A percentile compares a stretch with the other conserved stretches of the same genome.
These are phyloP conservation scores for Diaporthe eres DNA, from an alignment of 2,329 filamentous ascomycete genomes.

Conservation along the genomic window DNA sequence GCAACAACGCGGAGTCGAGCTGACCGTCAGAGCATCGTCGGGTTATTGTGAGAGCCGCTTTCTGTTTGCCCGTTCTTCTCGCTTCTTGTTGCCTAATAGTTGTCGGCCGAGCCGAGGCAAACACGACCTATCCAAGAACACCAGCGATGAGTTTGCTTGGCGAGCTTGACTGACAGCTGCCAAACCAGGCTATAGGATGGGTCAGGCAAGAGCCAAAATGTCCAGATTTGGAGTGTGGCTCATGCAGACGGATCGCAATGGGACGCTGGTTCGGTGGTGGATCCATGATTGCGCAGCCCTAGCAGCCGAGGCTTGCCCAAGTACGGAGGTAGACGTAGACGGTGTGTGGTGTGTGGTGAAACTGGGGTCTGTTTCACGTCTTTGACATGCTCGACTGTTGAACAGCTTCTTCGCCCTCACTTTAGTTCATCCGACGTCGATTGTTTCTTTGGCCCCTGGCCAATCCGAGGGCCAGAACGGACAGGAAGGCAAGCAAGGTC, in stretches of 20 bases:
- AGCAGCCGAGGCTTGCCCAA: conserved; percentile 1
- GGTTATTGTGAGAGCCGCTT: background rate
- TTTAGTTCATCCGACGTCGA: conserved; percentile 17
- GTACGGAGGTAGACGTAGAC: background rate
- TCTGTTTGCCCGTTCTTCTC: background rate
- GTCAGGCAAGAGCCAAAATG: background rate
- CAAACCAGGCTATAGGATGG: conserved; percentile 1
- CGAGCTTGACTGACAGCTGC: conserved; percentile 14
- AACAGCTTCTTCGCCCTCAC: conserved; percentile 2
- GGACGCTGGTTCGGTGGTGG: background rate
- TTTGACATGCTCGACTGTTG: conserved; percentile 19
- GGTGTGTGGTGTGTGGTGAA: conserved; percentile 16
- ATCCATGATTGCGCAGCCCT: conserved; percentile 26
- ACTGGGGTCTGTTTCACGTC: conserved; percentile 38
- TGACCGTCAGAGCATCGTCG: background rate
- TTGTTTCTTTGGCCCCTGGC: conserved; percentile 9
- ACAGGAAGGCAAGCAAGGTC: background rate
- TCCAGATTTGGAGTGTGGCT: conserved; percentile 8
- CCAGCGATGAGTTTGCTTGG: conserved; percentile 23
- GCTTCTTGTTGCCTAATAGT: background rate
- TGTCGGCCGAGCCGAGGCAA: conserved; percentile 16
- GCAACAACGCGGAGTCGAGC: background rate
- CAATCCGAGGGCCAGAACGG: conserved; percentile 13
- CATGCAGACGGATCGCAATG: conserved; percentile 5
- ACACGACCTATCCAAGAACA: background rate